Evolutionary conservation across 352 stramenopile species (phyloP).

Genomic region (Thalassiosira mediterranea): DNA sequence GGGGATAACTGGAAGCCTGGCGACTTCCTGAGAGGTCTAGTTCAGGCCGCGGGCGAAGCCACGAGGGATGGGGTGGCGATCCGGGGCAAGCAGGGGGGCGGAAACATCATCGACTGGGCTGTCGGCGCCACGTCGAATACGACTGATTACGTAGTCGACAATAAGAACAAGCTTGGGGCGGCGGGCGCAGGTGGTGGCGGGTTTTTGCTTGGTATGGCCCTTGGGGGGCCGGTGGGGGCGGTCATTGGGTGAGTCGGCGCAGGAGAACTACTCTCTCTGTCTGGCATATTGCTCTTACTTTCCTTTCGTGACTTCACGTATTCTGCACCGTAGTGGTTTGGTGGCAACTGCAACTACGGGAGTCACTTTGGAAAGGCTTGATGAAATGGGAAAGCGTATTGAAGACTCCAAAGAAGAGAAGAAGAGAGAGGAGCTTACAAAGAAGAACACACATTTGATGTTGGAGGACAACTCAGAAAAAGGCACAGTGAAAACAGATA

Average conservation of each 20-base stretch:
- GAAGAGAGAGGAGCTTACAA: too few relatives aligned
- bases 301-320: too few relatives aligned
- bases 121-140: constrained; percentile 38
- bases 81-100: constrained; percentile 24
- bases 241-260: too few relatives aligned
- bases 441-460: too few relatives aligned
- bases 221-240: constrained; percentile 33
- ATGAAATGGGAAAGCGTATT: too few relatives aligned
- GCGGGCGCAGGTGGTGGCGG: constrained; percentile 39
- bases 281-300: too few relatives aligned
- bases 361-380: constrained; percentile 13
- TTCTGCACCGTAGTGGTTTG: too few relatives aligned
- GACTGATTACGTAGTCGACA: constrained; percentile 38
- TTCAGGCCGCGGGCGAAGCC: constrained; percentile 32
- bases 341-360: constrained; percentile 26
- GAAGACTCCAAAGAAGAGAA: too few relatives aligned
- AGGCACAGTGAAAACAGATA: too few relatives aligned
- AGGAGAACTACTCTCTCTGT: too few relatives aligned
- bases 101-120: constrained; percentile 45
- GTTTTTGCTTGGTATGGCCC: constrained; percentile 35
- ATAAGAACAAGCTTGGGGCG: constrained; percentile 44
- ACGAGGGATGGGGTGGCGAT: constrained; percentile 27
- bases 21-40: constrained; percentile 35
- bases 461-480: too few relatives aligned
- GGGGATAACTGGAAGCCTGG: constrained; percentile 24